Percentiles rank a stretch among this genome's conserved stretches.
These are phyloP conservation scores for Chamaecyparis obtusa DNA, from an alignment of 75 land plant species.

Conservation along the genomic window DNA sequence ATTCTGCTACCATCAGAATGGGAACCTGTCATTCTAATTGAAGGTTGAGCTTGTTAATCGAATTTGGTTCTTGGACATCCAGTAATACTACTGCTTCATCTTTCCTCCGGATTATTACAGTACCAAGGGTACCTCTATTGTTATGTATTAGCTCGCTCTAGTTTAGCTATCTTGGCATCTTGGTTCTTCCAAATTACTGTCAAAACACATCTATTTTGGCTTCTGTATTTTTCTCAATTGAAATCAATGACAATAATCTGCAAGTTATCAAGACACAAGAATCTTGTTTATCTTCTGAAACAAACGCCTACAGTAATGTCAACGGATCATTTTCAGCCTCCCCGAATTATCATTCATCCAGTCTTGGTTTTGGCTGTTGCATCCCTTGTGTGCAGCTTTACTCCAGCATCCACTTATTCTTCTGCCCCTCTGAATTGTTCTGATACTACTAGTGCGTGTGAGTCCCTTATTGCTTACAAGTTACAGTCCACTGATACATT, in stretches of 20 bases:
- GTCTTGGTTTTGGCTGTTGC: not conserved
- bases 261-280: not conserved
- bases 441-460: conserved; percentile 54
- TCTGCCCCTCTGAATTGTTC: conserved; percentile 44
- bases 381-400: not conserved
- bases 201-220: not conserved
- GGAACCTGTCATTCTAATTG: not conserved
- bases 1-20: not conserved
- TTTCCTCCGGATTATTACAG: not conserved
- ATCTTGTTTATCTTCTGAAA: not conserved
- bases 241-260: not conserved
- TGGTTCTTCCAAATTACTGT: not conserved
- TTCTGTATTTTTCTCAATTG: not conserved
- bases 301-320: not conserved
- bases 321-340: not conserved
- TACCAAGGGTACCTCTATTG: not conserved
- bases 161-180: not conserved
- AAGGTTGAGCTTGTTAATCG: not conserved
- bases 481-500: conserved; percentile 30
- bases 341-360: not conserved
- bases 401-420: not conserved
- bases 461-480: conserved; percentile 60
- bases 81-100: not conserved
- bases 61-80: not conserved
- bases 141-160: not conserved